These are phyloP conservation scores for Pseudogymnoascus sp. DNA, from an alignment of 2,329 filamentous ascomycete genomes.

Conservation along the genomic window DNA sequence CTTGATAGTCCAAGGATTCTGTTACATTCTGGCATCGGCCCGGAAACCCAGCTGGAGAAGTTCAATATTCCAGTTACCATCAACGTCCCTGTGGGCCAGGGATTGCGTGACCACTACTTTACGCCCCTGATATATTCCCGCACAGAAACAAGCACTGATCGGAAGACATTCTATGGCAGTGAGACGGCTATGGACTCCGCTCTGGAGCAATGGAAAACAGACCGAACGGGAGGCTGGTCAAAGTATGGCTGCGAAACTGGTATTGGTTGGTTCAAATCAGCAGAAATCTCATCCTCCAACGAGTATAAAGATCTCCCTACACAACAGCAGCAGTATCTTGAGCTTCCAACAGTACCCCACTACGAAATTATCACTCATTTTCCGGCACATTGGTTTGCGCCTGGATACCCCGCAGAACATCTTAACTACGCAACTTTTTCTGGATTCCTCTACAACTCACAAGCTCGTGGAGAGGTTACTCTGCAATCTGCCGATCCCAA, in stretches of 20 bases:
- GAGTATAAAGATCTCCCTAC: slow-evolving; percentile 44
- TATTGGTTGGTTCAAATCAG: slow-evolving; percentile 39
- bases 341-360: slow-evolving; percentile 44
- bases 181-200: slow-evolving; percentile 36
- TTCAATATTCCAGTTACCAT: slow-evolving; percentile 31
- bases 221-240: slow-evolving; percentile 33
- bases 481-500: slow-evolving; percentile 45
- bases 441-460: slow-evolving; percentile 46
- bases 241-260: slow-evolving; percentile 33
- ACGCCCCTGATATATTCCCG: slow-evolving; percentile 32
- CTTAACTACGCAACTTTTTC: slow-evolving; percentile 31
- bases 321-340: slow-evolving; percentile 37
- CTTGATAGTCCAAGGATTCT: slow-evolving; percentile 37
- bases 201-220: slow-evolving; percentile 39
- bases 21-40: slow-evolving; percentile 39
- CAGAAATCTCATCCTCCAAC: slow-evolving; percentile 31
- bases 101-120: slow-evolving; percentile 36
- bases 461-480: slow-evolving; percentile 42
- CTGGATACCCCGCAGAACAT: slow-evolving; percentile 10
- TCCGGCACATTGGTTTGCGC: slow-evolving; percentile 31
- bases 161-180: slow-evolving; percentile 38
- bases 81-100: slow-evolving; percentile 33
- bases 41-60: slow-evolving; percentile 27
- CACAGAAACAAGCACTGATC: slow-evolving; percentile 34
- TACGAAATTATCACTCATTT: slow-evolving; percentile 46